Evolutionary conservation across 208 protist genomes (phyloP).

Genomic region (Trypanosoma caninum): DNA sequence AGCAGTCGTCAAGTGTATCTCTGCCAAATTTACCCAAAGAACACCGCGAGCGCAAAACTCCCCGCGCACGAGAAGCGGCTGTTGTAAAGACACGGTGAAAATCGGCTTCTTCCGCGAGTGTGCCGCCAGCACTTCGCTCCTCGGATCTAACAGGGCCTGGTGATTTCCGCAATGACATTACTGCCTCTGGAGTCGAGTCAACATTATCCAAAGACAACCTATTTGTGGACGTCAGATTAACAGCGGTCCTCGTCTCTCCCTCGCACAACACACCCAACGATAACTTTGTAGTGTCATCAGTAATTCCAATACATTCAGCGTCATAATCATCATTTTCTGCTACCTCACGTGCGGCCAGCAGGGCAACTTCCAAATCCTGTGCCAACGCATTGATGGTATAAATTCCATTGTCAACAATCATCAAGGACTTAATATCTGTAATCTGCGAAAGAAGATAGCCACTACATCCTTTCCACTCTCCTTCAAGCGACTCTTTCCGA

Average conservation of each 20-base stretch:
- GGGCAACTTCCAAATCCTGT: conserved; percentile 81
- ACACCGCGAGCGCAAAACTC: background rate
- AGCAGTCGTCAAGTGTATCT: conserved; percentile 26
- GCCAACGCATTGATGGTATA: conserved; percentile 54
- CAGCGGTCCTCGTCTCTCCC: too few species aligned
- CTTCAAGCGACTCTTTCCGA: conserved; percentile 42
- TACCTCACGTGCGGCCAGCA: conserved; percentile 73
- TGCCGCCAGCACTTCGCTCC: background rate
- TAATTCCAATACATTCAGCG: too few species aligned
- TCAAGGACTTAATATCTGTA: conserved; percentile 67
- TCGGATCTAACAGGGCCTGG: background rate
- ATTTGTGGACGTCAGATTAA: too few species aligned
- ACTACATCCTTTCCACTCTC: conserved; percentile 67
- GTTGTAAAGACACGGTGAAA: conserved; percentile 79
- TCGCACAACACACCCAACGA: too few species aligned
- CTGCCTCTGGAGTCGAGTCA: background rate
- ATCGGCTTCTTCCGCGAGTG: conserved; percentile 37
- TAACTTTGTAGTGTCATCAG: too few species aligned
- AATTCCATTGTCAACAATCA: conserved; percentile 83
- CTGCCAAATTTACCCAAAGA: background rate
- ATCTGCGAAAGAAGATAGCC: conserved; percentile 75
- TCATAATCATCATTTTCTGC: conserved; percentile 35
- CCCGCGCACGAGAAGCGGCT: conserved; percentile 14
- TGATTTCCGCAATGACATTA: background rate
- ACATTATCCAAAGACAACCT: too few species aligned